Evolutionary conservation across 2,329 filamentous ascomycete species (phyloP).

Genomic region (Hypomyces perniciosus): DNA sequence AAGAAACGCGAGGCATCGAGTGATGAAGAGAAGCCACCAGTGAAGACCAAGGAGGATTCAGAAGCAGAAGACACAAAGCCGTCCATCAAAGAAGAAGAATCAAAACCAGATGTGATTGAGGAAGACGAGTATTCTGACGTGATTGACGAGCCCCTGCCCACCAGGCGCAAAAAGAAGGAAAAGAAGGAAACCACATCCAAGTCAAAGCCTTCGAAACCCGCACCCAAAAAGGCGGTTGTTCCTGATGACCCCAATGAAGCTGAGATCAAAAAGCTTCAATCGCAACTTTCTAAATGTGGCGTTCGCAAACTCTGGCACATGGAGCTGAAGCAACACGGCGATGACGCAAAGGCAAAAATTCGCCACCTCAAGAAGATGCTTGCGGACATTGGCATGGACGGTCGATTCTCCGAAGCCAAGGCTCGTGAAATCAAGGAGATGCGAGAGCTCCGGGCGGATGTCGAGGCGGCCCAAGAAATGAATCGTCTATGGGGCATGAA

Average conservation of each 20-base stretch:
- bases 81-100: conserved; percentile 12
- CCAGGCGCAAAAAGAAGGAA: conserved; percentile 51
- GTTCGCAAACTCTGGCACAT: conserved; percentile 87
- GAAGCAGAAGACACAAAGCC: conserved; percentile 13
- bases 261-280: conserved; percentile 83
- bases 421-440: conserved; percentile 82
- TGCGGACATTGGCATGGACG: conserved; percentile 77
- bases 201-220: conserved; percentile 22
- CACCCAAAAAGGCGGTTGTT: conserved; percentile 24
- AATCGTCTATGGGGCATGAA: conserved; percentile 67
- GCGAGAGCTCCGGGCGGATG: conserved; percentile 75
- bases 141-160: conserved; percentile 63
- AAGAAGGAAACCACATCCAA: conserved; percentile 24
- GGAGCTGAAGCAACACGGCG: conserved; percentile 69
- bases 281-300: conserved; percentile 82
- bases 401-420: conserved; percentile 78
- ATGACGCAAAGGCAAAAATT: conserved; percentile 73
- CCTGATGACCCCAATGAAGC: conserved; percentile 57
- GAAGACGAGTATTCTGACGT: conserved; percentile 45
- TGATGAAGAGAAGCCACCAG: not conserved
- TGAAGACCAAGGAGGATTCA: conserved; percentile 1
- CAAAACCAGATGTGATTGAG: conserved; percentile 21
- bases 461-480: conserved; percentile 79
- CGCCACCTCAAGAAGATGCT: conserved; percentile 74
- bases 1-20: conserved; percentile 12